These are phyloP conservation scores for Colletotrichum gigasporum DNA, from an alignment of 2,329 filamentous ascomycete species.

Conservation along the genomic window DNA sequence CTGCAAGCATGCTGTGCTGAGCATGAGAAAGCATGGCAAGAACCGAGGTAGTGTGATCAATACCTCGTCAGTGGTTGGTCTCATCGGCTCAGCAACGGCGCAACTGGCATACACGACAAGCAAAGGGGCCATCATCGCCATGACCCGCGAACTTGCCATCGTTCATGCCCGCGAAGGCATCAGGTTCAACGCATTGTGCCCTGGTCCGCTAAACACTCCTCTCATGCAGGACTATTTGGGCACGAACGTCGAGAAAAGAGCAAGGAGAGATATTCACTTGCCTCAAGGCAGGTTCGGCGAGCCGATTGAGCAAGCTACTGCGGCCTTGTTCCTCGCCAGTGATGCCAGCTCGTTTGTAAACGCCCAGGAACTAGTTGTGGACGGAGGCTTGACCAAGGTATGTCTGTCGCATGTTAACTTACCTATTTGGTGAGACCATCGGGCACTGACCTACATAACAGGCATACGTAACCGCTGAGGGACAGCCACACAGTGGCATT, in stretches of 20 bases:
- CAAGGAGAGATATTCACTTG: constrained; percentile 79
- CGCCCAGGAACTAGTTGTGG: constrained; percentile 76
- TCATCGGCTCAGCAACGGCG: constrained; percentile 77
- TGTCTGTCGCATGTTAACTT: background rate
- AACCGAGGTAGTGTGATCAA: constrained; percentile 76
- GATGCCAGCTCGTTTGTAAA: constrained; percentile 82
- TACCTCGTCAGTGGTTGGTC: constrained; percentile 76
- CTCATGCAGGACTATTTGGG: constrained; percentile 82
- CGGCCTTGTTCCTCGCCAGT: constrained; percentile 77
- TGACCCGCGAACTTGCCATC: constrained; percentile 79
- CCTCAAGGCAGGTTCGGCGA: constrained; percentile 80
- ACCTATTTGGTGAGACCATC: background rate
- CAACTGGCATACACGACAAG: constrained; percentile 81
- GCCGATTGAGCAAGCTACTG: constrained; percentile 80
- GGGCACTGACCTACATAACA: background rate
- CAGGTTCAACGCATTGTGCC: constrained; percentile 79
- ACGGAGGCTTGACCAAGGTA: constrained; percentile 74
- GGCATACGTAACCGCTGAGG: constrained; percentile 40
- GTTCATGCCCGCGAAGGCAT: constrained; percentile 79
- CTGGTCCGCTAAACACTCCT: constrained; percentile 79
- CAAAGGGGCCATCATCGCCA: constrained; percentile 78
- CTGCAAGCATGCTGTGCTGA: constrained; percentile 76
- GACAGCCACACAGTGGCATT: constrained; percentile 5
- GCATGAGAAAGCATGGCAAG: constrained; percentile 74
- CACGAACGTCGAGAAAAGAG: constrained; percentile 74